Conservation (phyloP, 768 basidiomycete genomes). For the Pholiota microspora region DNA sequence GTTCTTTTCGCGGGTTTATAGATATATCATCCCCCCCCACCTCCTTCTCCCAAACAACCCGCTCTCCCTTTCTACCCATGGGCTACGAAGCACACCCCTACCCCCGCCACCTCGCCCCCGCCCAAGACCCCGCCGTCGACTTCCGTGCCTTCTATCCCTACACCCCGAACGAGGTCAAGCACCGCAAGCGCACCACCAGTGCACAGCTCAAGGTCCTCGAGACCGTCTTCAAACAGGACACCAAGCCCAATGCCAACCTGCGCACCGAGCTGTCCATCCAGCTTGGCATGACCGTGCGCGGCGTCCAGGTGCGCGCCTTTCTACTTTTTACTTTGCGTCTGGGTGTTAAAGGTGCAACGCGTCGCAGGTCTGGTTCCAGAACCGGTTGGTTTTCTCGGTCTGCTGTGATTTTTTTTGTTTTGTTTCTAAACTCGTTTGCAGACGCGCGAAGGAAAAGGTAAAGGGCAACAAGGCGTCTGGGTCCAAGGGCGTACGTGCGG, state of each 20-base stretch:
- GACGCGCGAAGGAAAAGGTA: conserved; percentile 83
- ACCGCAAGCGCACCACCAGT: conserved; percentile 85
- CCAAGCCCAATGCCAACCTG: conserved; percentile 83
- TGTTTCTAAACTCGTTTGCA: conserved; percentile 25
- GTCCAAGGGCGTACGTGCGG: conserved; percentile 11
- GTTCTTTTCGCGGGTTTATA: conserved; percentile 22
- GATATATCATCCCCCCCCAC: conserved; percentile 23
- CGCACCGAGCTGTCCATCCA: conserved; percentile 79
- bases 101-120: conserved; percentile 44
- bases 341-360: conserved; percentile 20
- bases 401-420: conserved; percentile 10
- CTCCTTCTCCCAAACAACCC: conserved; percentile 29
- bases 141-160: conserved; percentile 87
- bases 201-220: conserved; percentile 90
- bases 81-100: conserved; percentile 34
- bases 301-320: conserved; percentile 76
- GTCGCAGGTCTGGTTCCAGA: conserved; percentile 86
- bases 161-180: conserved; percentile 91
- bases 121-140: conserved; percentile 70
- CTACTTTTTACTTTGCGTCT: conserved; percentile 2
- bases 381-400: conserved; percentile 47
- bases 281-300: conserved; percentile 89
- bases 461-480: conserved; percentile 47
- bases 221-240: conserved; percentile 80
- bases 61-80: conserved; percentile 30